These are phyloP conservation scores for Emergomyces pasteurianus DNA, from an alignment of 2,329 filamentous ascomycete genomes.

Conservation along the genomic window DNA sequence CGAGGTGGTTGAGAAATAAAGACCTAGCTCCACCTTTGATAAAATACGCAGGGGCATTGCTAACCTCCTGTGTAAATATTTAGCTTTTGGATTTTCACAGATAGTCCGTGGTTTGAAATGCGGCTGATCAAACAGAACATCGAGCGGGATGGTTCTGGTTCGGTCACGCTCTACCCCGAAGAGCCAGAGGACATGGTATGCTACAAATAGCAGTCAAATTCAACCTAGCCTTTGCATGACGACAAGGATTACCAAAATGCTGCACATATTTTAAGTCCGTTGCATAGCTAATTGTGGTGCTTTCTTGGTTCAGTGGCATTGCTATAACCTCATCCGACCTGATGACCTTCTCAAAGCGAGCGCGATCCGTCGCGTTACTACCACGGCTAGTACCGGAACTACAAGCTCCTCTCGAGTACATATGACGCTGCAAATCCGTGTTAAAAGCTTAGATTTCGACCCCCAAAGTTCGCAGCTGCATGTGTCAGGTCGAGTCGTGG, in stretches of 20 bases:
- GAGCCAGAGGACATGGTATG: slow-evolving; percentile 64
- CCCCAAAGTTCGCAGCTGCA: slow-evolving; percentile 56
- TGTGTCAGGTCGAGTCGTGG: slow-evolving; percentile 52
- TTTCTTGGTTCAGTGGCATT: slow-evolving; percentile 48
- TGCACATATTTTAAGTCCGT: background rate
- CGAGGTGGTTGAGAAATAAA: background rate
- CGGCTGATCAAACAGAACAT: slow-evolving; percentile 55
- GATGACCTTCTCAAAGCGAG: slow-evolving; percentile 53
- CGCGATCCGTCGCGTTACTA: slow-evolving; percentile 54
- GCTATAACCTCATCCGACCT: slow-evolving; percentile 59
- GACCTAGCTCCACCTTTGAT: background rate
- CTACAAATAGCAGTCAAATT: background rate
- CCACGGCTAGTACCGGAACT: slow-evolving; percentile 45
- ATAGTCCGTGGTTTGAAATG: slow-evolving; percentile 35
- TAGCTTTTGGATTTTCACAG: background rate
- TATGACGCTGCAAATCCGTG: slow-evolving; percentile 51
- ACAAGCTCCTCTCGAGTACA: slow-evolving; percentile 53
- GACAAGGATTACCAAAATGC: background rate
- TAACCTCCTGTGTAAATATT: background rate
- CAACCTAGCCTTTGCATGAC: background rate
- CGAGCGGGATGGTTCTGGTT: slow-evolving; percentile 54
- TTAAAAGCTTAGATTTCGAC: slow-evolving; percentile 58
- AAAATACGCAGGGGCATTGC: background rate
- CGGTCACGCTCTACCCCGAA: slow-evolving; percentile 55
- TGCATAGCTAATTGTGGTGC: background rate